phyloP scores from a whole-genome alignment of 768 basidiomycete genomes.

The Psilocybe azurescens region DNA sequence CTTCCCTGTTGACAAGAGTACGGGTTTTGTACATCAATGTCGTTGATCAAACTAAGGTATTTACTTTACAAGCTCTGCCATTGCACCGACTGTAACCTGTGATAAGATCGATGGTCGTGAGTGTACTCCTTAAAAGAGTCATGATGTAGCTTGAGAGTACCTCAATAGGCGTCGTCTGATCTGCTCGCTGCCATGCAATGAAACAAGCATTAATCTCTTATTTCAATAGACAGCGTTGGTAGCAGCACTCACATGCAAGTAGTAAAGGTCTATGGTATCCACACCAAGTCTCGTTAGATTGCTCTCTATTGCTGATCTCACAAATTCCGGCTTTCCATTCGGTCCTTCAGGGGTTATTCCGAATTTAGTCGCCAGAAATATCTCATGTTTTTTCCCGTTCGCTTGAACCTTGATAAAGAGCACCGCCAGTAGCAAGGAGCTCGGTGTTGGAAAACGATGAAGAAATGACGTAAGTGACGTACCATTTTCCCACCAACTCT shows the following conservation, averaged over 20 bases:
- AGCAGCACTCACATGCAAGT: conserved; percentile 42
- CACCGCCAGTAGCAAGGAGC: neutral
- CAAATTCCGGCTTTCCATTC: conserved; percentile 44
- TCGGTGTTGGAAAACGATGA: neutral
- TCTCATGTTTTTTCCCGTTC: conserved; percentile 53
- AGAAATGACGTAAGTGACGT: conserved; percentile 4
- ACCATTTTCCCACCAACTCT: conserved; percentile 50
- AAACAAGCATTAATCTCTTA: neutral
- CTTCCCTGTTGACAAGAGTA: conserved; percentile 28
- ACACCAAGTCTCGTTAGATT: conserved; percentile 50
- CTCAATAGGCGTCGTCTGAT: conserved; percentile 52
- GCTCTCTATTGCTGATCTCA: conserved; percentile 38
- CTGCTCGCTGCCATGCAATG: conserved; percentile 33
- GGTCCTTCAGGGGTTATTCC: conserved; percentile 25
- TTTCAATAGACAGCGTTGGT: neutral
- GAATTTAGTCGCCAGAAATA: conserved; percentile 69
- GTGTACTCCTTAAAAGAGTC: neutral
- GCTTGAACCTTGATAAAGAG: conserved; percentile 44
- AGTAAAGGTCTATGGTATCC: conserved; percentile 51
- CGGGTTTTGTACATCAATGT: no score
- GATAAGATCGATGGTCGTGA: neutral
- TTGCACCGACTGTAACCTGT: conserved; percentile 48
- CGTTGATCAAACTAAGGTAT: neutral
- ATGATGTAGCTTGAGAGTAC: conserved; percentile 24
- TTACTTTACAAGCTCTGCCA: conserved; percentile 59